Evolutionary conservation across 768 basidiomycete species (phyloP).

Genomic region (Porpolomopsis calyptriformis): DNA sequence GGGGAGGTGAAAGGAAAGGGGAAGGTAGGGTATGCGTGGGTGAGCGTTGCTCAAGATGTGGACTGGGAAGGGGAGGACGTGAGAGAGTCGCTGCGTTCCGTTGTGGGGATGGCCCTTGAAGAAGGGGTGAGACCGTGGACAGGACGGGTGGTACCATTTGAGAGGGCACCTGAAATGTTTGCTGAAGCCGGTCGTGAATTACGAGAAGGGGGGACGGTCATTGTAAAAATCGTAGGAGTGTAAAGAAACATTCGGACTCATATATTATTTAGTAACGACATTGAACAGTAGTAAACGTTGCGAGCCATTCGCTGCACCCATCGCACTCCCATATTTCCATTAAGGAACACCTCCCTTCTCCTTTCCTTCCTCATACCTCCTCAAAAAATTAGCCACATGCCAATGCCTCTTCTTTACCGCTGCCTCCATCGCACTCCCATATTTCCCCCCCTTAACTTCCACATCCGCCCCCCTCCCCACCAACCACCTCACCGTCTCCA

Average conservation of each 20-base stretch:
- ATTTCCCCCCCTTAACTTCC: too few species aligned
- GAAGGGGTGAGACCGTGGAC: constrained; percentile 33
- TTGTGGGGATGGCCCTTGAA: constrained; percentile 32
- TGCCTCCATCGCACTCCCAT: too few species aligned
- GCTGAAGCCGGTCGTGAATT: constrained; percentile 24
- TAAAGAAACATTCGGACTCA: background rate
- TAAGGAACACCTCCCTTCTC: too few species aligned
- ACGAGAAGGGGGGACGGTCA: constrained; percentile 32
- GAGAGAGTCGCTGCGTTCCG: constrained; percentile 34
- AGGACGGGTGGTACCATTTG: constrained; percentile 43
- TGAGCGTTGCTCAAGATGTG: constrained; percentile 69
- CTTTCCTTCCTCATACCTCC: too few species aligned
- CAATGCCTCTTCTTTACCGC: too few species aligned
- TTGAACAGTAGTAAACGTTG: background rate
- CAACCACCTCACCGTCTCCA: too few species aligned
- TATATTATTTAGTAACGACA: background rate
- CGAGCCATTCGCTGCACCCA: background rate
- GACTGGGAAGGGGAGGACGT: constrained; percentile 78
- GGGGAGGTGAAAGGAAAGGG: constrained; percentile 13
- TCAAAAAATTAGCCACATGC: too few species aligned
- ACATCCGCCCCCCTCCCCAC: too few species aligned
- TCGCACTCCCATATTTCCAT: background rate
- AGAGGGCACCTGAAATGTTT: constrained; percentile 44
- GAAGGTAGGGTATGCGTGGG: constrained; percentile 70
- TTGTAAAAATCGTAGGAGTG: constrained; percentile 31